Evolutionary conservation across 2,329 filamentous ascomycete genomes (phyloP), one percentile per base, ranked within the genome.

Genomic region (Cladosporium sp.): DNA sequence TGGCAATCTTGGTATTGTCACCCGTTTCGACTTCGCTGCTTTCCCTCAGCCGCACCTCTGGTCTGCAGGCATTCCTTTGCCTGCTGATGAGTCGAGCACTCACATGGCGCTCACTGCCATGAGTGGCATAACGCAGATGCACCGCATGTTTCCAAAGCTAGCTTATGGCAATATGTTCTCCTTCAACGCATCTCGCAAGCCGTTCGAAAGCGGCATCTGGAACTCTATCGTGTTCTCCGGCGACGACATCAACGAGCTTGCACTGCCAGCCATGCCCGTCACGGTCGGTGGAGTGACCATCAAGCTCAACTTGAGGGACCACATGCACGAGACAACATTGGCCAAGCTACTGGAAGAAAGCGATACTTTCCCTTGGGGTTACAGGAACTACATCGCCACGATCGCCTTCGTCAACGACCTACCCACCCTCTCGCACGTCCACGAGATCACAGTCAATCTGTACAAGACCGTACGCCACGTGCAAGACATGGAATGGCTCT

Each of bases 1-100:
- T 17, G 67, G 68, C 52, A 70, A 70, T 56, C 67, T 69, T 47
- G 67, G 67, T 36, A 59, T 69, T 15, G 68, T 70, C 14, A 71
- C 67, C 1, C 56, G 66, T 1, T 64, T 70, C 50, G 64, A 66
- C 45, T 49, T 57, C 5, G n/a, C 15, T 7, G 43, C 55, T 1
- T 57, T 57, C 20, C 8, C 34, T 34, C 43, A 50, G 42, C n/a
- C 43, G 9, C 20, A 50, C 12, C 22, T 57, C 14, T 57, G 55
- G 55, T 9, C 36, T 28, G 43, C 38, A 7, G 38, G 25, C n/a
- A 34, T 55, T 19, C 51, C 39, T 3, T 30, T 55, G 11, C 39
- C 51, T n/a, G 51, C 39, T 2, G 51, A 55, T n/a, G 51, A 55
- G 28, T 40, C 38, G 22, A 55, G 38, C 38, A 55, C 51, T 1